Base-by-base conservation (phyloP, 148 eudicot genomes). In the Chenopodium berlandieri region DNA sequence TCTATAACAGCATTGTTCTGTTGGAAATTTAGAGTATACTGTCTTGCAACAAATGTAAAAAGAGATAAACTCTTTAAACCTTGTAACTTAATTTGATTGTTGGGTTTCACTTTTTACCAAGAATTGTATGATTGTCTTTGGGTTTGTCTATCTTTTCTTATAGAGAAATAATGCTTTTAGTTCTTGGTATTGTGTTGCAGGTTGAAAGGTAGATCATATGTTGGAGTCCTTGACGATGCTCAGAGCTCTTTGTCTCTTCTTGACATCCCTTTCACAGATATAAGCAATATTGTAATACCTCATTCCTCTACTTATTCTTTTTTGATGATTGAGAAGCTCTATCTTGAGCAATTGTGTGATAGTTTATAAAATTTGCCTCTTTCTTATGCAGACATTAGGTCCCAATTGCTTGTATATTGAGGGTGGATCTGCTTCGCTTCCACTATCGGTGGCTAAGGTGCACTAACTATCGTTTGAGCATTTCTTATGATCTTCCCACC, bases 391-490 rank as follows among this genome's bases (percentile, higher is more conserved):
- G 98, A 85, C 82, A 75, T 86, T 79, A 25, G 91, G 93, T 71
- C 31, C 8, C 63, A 69, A 82, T 30, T 88, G 91, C 86, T 80
- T 95, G 64, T 92, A 89, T 79, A 85, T 95, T 73, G 97, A 92
- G 89, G 98, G 96, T 37, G 98, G 89, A 74, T 92, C 98, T 83
- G 96, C 91, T 60, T 84, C 82, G 78, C 91, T 85, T 89, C 97
- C 98, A 64, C 76, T 86, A 79, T 92, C 98, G 63, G 89, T 95
- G 82, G 98, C 98, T 77, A 95, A 93, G 97, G 98, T 95, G 75
- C 37, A 75, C 25, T 37, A 31, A 62, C n/a, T 32, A n/a, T 27
- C 68, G 32, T 31, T 64, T 74, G 17, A 31, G 58, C 37, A 71
- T 72, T 63, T 17, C 63, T 50, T 44, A 27, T 71, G 44, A 31